A percentile compares a stretch with the other conserved stretches of the same genome.
These are phyloP conservation scores for Pseudovirgaria hyperparasitica DNA, from an alignment of 2,329 filamentous ascomycete species.

Conservation along the genomic window DNA sequence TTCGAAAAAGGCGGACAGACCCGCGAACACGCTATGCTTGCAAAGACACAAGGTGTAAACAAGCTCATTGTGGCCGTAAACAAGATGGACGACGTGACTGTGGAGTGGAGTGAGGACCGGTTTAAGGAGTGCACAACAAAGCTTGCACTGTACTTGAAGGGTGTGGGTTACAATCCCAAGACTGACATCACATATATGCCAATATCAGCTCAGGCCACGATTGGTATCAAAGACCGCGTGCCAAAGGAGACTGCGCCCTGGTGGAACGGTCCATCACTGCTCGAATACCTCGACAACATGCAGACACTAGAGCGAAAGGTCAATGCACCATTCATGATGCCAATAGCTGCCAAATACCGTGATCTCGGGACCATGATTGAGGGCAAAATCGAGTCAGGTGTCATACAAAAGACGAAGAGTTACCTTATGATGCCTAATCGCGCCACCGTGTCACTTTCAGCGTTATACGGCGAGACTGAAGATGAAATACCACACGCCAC, in stretches of 20 bases:
- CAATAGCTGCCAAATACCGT: constrained; percentile 86
- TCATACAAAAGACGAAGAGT: constrained; percentile 77
- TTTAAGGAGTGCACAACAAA: constrained; percentile 91
- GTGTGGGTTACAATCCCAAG: constrained; percentile 87
- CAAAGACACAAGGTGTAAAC: constrained; percentile 96
- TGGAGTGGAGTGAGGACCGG: constrained; percentile 86
- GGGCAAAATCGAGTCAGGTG: constrained; percentile 90
- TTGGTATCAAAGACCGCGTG: constrained; percentile 81
- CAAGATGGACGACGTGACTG: constrained; percentile 98
- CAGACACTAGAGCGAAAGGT: constrained; percentile 86
- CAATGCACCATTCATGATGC: constrained; percentile 99
- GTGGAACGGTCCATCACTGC: constrained; percentile 79
- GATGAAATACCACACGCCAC: constrained; percentile 73
- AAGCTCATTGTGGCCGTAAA: constrained; percentile 81
- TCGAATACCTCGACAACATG: constrained; percentile 95
- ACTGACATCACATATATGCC: constrained; percentile 92
- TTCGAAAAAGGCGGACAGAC: constrained; percentile 97
- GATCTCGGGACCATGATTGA: constrained; percentile 97
- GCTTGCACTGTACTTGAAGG: constrained; percentile 76
- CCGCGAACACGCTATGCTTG: constrained; percentile 91
- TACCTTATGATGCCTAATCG: constrained; percentile 95
- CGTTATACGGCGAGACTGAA: constrained; percentile 90
- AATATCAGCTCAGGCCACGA: constrained; percentile 74
- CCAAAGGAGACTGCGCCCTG: constrained; percentile 65
- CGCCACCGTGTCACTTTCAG: constrained; percentile 65